Conservation (phyloP, 352 stramenopile species). For the Phytophthora palmivora region DNA sequence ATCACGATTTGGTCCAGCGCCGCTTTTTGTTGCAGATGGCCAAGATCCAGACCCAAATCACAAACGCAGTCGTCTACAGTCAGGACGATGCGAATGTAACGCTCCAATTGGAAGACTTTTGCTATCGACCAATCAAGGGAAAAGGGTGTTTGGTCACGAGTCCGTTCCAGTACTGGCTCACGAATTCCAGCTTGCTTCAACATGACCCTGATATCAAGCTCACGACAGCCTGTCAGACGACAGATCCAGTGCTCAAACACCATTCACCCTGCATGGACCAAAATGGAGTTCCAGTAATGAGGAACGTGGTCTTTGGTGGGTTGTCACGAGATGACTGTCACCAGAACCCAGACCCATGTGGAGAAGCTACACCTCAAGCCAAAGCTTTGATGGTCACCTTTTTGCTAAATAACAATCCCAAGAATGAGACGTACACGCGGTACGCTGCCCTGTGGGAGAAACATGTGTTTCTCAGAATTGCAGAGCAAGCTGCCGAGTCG, state of each 20-base stretch:
- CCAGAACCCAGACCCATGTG: conserved; percentile 85
- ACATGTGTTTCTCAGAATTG: conserved; percentile 70
- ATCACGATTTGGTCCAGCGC: conserved; percentile 66
- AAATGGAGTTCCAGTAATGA: conserved; percentile 91
- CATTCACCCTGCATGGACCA: conserved; percentile 87
- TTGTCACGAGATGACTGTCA: conserved; percentile 69
- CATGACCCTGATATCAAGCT: conserved; percentile 86
- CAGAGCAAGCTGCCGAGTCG: conserved; percentile 32
- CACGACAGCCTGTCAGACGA: conserved; percentile 89
- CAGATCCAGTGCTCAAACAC: conserved; percentile 54
- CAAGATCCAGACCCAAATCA: conserved; percentile 72
- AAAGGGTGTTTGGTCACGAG: conserved; percentile 87
- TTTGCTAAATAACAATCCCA: conserved; percentile 78
- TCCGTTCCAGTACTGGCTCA: conserved; percentile 83
- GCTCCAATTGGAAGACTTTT: conserved; percentile 73
- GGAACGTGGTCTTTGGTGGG: conserved; percentile 88
- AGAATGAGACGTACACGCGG: conserved; percentile 81
- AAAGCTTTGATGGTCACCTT: conserved; percentile 90
- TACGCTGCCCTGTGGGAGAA: conserved; percentile 83
- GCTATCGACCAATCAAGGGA: conserved; percentile 76
- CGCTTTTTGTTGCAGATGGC: conserved; percentile 66
- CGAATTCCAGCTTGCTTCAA: conserved; percentile 60
- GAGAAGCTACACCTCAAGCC: conserved; percentile 74
- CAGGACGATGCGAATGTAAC: conserved; percentile 36
- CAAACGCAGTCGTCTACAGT: conserved; percentile 33